Base-by-base conservation (phyloP, 2,329 filamentous ascomycete species). In the Aspergillus melleus region DNA sequence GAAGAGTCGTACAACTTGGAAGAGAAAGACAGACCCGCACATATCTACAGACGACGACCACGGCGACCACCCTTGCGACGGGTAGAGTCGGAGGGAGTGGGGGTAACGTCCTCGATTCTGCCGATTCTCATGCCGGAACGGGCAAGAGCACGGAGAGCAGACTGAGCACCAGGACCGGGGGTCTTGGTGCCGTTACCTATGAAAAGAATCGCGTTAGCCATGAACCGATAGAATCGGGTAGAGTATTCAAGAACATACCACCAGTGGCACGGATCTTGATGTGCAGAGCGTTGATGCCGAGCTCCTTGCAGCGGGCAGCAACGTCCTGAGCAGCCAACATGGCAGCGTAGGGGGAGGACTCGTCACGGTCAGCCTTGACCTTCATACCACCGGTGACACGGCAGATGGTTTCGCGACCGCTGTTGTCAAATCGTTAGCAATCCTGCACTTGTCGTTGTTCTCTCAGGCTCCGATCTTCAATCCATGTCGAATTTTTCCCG, bases 361-460 rank as follows among this genome's bases (percentile, higher is more conserved):
- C 95, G 85, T 99, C 95, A 88, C 95, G 94, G 80, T 99, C 93
- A 83, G 93, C 93, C 90, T 99, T 99, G 88, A 99, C 95, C 88
- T 99, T 99, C 95, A 99, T 99, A 80, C 96, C 96, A 86, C 96
- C 95, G 76, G 96, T 99, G 74, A 99, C 94, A 91, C 95, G 93
- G 88, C 88, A 91, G 86, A 99, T 97, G 84, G 96, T 99, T 90
- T 99, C 95, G 84, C 95, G 95, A 85, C 95, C 95, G 84, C 91
- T 96, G 85, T 80, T 36, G 22, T 36, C 30, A 11, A 55, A 16
- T 24, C 12, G 49, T 67, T 64, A 67, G 63, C 39, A 20, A 55
- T 30, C 47, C 20, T 4, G 22, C 20, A 6, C 19, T 32, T 47
- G 32, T 46, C 39, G 12, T 4, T 47, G 9, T 19, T 5, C 29